Base-by-base conservation (phyloP, 31 red algal genomes). In the Odonthalia washingtoniensis region DNA sequence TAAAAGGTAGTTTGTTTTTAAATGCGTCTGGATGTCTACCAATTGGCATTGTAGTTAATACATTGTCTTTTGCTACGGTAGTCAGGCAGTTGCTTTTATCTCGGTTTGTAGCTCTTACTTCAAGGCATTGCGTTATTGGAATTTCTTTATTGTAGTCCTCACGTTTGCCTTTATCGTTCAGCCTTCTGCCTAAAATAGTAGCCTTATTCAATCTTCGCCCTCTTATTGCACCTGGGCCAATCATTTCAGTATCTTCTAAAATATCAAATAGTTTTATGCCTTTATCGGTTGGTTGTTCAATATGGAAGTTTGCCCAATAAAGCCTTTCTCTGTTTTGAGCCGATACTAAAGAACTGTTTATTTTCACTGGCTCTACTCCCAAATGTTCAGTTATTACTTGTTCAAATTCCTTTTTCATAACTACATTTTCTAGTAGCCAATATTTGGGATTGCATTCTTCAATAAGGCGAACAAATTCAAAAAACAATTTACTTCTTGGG, bases 351-450 rank as follows among this genome's bases (percentile, higher is more conserved):
- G 2, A 5, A 3, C 3, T 4, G 14, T 76, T 76, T 30, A 76
- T 76, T 3, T 2, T 52, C 3, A 76, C 37, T 5, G 72, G 72
- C 2, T 76, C 6, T 5, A 76, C 72, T 3, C 41, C 72, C 3
- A 76, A 52, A 41, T 45, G 38, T 5, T 42, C 37, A 5, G 5
- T 39, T 38, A 76, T 76, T 76, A 16, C 27, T 2, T 39, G 3
- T 53, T 53, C 4, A 76, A 5, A 40, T 41, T 76, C 72, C 14
- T 42, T 16, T 76, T 76, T 76, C 72, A 76, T 76, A 5, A 3
- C 5, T 76, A 76, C 72, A 16, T 76, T 76, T 52, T 76, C 72
- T 5, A 76, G 38, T 5, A 76, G 3, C 3, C 2, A 76, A 2
- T 53, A 42, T 4, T 76, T 52, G 5, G 41, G 72, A 4, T 43